These are phyloP conservation scores for Xerocomellus dryophilus DNA, from an alignment of 768 basidiomycete genomes.

Conservation along the genomic window DNA sequence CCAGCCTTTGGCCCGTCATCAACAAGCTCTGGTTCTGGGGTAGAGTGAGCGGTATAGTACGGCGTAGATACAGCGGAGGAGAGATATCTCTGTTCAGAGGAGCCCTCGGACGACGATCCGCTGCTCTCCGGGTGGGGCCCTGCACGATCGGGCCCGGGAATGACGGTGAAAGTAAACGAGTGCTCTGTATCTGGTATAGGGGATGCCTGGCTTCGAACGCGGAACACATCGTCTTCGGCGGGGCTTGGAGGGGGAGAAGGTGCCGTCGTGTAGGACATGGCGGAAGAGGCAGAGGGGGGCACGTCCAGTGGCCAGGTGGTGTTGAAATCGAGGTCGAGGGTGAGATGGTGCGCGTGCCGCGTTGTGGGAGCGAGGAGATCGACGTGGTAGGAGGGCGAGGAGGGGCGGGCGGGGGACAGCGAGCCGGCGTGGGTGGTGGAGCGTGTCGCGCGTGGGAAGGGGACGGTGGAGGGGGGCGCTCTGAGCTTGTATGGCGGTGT, in stretches of 20 bases:
- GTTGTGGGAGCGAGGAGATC: slow-evolving; percentile 2
- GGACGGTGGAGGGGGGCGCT: slow-evolving; percentile 10
- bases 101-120: slow-evolving; percentile 15
- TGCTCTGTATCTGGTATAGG: neutral
- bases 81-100: too few species aligned
- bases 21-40: slow-evolving; percentile 26
- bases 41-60: slow-evolving; percentile 33
- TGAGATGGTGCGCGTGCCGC: slow-evolving; percentile 14
- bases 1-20: slow-evolving; percentile 22
- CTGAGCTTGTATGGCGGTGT: slow-evolving; percentile 20
- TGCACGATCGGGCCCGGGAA: slow-evolving; percentile 1
- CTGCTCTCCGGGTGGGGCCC: slow-evolving; percentile 1
- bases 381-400: neutral
- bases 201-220: neutral
- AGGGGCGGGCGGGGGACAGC: neutral
- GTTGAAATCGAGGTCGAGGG: slow-evolving; percentile 25
- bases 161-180: slow-evolving; percentile 11
- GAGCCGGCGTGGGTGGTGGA: slow-evolving; percentile 13
- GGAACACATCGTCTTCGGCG: slow-evolving; percentile 15
- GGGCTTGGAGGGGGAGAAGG: slow-evolving; percentile 10
- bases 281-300: slow-evolving; percentile 16
- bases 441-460: slow-evolving; percentile 15
- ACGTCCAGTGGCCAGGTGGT: slow-evolving; percentile 16
- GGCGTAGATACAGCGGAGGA: slow-evolving; percentile 24
- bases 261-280: slow-evolving; percentile 25